Base-by-base conservation (phyloP, 192 early-diverging fungal species). In the Linnemannia zychae region DNA sequence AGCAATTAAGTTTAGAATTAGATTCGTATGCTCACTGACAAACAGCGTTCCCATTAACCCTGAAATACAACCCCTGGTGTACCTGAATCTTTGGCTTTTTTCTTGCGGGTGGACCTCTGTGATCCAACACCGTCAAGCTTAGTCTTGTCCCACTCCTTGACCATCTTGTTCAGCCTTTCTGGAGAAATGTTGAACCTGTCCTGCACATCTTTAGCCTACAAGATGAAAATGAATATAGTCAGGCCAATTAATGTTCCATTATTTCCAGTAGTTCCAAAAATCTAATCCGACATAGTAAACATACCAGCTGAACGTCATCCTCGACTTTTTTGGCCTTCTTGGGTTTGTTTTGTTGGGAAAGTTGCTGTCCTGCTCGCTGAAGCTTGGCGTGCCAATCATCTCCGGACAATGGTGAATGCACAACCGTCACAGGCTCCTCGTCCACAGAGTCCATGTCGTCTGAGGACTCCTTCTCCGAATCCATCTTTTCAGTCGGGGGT, bases 101-200 rank as follows among this genome's bases (percentile, higher is more conserved):
- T 84, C 63, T 84, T 78, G 22, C 82, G 71, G 11, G 71, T 78
- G 33, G 82, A 84, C 40, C 75, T 84, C 0, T 78, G 72, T 0
- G 60, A 67, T 5, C 57, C 24, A 3, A 28, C 22, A 22, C 71
- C 67, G 20, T 78, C 77, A 28, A 69, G 72, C 18, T 84, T 84
- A 16, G 82, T 77, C 71, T 83, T 81, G 66, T 80, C 82, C 63
- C 87, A 88, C 70, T 90, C 87, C 68, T 89, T 89, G 46, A 91
- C 69, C 67, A 92, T 79, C 53, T 90, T 91, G 47, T 66, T 77
- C 7, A 90, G 38, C 36, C 88, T 84, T 11, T 83, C 91, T 22
- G 87, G 83, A 18, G 90, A 88, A 16, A 92, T 86, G 38, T 90
- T 90, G 66, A 87, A 92, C 72, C 88, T 89, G 74, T 89, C 86